Conservation (phyloP, 352 stramenopile genomes). For the Pythium aristosporum region DNA sequence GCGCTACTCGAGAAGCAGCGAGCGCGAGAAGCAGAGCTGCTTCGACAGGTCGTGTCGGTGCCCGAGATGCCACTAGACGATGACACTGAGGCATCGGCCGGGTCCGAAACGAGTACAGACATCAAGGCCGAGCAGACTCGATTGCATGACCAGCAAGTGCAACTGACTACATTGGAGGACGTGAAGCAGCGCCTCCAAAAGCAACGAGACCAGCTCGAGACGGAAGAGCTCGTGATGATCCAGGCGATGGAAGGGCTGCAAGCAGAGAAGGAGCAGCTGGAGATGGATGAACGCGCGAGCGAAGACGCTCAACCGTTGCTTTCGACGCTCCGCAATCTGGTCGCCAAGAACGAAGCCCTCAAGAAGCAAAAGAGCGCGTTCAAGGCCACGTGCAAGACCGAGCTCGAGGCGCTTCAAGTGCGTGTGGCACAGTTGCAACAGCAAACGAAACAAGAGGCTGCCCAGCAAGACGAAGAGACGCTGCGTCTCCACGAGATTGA, state of each 20-base stretch:
- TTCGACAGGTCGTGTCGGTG: slow-evolving; percentile 49
- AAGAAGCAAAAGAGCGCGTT: slow-evolving; percentile 54
- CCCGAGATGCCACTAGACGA: slow-evolving; percentile 12
- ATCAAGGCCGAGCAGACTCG: slow-evolving; percentile 19
- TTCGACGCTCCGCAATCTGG: slow-evolving; percentile 32
- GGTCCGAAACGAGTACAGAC: slow-evolving; percentile 16
- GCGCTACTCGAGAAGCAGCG: slow-evolving; percentile 37
- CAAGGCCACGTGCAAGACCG: slow-evolving; percentile 40
- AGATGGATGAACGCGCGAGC: slow-evolving; percentile 35
- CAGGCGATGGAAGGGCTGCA: slow-evolving; percentile 39
- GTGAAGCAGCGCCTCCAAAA: slow-evolving; percentile 41
- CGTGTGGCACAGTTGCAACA: slow-evolving; percentile 43
- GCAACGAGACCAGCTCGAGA: slow-evolving; percentile 30
- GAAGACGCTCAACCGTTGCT: slow-evolving; percentile 29
- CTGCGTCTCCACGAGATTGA: slow-evolving; percentile 55
- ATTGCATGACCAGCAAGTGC: slow-evolving; percentile 35
- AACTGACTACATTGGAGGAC: slow-evolving; percentile 44
- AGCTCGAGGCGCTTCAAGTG: slow-evolving; percentile 40
- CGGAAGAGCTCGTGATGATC: slow-evolving; percentile 29
- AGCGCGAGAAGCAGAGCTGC: slow-evolving; percentile 45
- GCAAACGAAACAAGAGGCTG: slow-evolving; percentile 33
- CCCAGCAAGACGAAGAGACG: slow-evolving; percentile 45
- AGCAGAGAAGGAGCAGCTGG: slow-evolving; percentile 37
- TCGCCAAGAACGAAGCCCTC: slow-evolving; percentile 52
- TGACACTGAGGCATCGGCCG: slow-evolving; percentile 2